phyloP scores from a whole-genome alignment of 331 rosid genomes.

The Ulmus americana region DNA sequence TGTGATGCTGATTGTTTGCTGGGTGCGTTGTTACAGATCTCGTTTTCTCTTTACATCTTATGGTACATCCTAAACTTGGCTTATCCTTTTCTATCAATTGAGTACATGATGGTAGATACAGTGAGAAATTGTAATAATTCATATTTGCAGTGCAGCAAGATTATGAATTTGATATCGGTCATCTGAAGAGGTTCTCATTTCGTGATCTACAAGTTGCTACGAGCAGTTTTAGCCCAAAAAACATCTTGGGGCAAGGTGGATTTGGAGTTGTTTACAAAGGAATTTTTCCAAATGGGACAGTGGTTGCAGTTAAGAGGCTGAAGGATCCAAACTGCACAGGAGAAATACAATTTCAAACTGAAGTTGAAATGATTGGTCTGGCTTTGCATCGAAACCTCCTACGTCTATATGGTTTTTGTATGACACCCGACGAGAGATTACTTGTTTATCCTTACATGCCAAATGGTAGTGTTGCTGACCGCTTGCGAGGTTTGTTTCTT shows the following conservation, averaged over 20 bases:
- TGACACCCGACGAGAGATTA: conserved; percentile 83
- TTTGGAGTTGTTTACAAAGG: conserved; percentile 93
- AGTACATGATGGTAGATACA: background rate
- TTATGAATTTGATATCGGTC: conserved; percentile 74
- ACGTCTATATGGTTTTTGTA: conserved; percentile 77
- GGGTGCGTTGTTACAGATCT: conserved; percentile 72
- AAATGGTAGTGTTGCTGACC: conserved; percentile 94
- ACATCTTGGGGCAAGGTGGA: conserved; percentile 89
- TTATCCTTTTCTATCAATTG: background rate
- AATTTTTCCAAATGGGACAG: conserved; percentile 73
- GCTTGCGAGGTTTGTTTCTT: conserved; percentile 78
- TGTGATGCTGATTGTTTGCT: conserved; percentile 56
- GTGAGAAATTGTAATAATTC: conserved; percentile 21
- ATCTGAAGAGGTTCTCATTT: conserved; percentile 75
- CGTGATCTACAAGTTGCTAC: conserved; percentile 89
- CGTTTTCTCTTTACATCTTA: conserved; percentile 63
- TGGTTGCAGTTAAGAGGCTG: conserved; percentile 88
- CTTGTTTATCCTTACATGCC: conserved; percentile 94
- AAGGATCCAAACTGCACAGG: conserved; percentile 93
- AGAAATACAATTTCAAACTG: conserved; percentile 97
- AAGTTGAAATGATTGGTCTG: conserved; percentile 97
- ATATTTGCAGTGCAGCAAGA: conserved; percentile 80
- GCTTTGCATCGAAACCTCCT: conserved; percentile 91
- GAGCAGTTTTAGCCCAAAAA: conserved; percentile 63
- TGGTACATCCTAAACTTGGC: conserved; percentile 49